Conservation (phyloP, 2,329 filamentous ascomycete species). For the Colletotrichum musicola region DNA sequence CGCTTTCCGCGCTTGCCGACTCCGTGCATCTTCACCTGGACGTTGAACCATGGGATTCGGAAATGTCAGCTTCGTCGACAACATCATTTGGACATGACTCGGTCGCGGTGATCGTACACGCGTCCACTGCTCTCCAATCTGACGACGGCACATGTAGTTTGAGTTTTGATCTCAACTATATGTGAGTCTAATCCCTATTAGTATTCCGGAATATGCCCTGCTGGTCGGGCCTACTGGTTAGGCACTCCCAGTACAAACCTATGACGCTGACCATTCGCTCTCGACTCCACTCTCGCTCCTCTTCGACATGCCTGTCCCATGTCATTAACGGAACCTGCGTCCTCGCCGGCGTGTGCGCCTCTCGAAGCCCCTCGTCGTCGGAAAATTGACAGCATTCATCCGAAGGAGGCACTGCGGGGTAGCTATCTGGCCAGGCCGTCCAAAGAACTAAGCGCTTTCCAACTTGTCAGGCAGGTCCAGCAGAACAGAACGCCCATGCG, state of each 20-base stretch:
- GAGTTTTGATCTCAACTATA: not conserved
- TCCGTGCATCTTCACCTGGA: not conserved
- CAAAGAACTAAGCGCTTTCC: not conserved
- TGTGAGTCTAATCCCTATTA: not conserved
- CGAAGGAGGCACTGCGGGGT: not conserved
- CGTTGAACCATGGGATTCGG: too few species aligned
- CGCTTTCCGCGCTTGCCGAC: not conserved
- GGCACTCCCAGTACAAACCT: not conserved
- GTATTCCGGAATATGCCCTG: not conserved
- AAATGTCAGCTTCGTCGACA: not conserved
- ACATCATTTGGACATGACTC: not conserved
- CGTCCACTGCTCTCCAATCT: not conserved
- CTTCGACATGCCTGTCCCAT: not conserved
- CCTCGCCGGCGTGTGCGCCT: not conserved
- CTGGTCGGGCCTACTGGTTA: not conserved
- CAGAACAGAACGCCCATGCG: not conserved
- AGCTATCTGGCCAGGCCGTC: conserved; percentile 1
- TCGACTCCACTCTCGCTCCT: not conserved
- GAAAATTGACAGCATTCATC: not conserved
- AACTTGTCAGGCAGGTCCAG: conserved; percentile 2
- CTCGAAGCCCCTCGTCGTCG: not conserved
- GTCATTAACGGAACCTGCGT: too few species aligned
- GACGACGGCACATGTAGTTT: not conserved
- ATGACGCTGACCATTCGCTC: not conserved
- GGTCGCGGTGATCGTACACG: not conserved